Evolutionary conservation across 2,329 filamentous ascomycete species (phyloP).

Genomic region (Neofusicoccum cordaticola): DNA sequence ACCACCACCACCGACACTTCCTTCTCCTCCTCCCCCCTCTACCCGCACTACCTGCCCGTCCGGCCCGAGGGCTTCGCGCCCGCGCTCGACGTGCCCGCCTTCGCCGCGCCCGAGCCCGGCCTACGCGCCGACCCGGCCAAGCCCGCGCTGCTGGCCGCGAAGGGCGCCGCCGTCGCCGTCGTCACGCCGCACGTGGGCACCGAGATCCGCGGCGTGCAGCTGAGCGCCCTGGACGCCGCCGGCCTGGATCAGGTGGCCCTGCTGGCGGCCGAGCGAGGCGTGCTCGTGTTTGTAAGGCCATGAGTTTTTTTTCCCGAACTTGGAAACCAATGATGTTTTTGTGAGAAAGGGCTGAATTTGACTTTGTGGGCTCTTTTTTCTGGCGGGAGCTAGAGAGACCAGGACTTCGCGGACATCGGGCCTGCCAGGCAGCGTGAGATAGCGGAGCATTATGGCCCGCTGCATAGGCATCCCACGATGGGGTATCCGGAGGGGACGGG

Average conservation of each 20-base stretch:
- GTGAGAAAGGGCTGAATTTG: neutral
- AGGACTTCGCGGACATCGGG: constrained; percentile 48
- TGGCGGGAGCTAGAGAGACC: constrained; percentile 30
- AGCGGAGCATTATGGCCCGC: constrained; percentile 42
- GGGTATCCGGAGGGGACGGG: neutral
- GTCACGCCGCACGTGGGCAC: constrained; percentile 33
- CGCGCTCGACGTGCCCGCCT: constrained; percentile 1
- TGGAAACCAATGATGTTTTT: too few species aligned
- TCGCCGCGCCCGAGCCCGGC: constrained; percentile 33
- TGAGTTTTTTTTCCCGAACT: too few species aligned
- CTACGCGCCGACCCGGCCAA: constrained; percentile 44
- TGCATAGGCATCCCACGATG: constrained; percentile 8
- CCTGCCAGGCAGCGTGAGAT: constrained; percentile 43
- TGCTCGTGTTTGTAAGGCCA: constrained; percentile 46
- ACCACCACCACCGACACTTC: neutral
- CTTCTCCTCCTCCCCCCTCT: neutral
- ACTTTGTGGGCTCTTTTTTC: too few species aligned
- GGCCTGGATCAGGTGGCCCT: constrained; percentile 52
- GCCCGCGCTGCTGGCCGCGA: constrained; percentile 38
- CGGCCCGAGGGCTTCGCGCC: constrained; percentile 10
- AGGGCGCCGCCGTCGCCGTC: constrained; percentile 24
- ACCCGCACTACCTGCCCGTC: constrained; percentile 10
- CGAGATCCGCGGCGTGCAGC: constrained; percentile 42
- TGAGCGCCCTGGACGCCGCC: constrained; percentile 46
- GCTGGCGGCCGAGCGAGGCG: constrained; percentile 41